These are phyloP conservation scores for Pleurostoma richardsiae DNA, from an alignment of 2,329 filamentous ascomycete species.

Conservation along the genomic window DNA sequence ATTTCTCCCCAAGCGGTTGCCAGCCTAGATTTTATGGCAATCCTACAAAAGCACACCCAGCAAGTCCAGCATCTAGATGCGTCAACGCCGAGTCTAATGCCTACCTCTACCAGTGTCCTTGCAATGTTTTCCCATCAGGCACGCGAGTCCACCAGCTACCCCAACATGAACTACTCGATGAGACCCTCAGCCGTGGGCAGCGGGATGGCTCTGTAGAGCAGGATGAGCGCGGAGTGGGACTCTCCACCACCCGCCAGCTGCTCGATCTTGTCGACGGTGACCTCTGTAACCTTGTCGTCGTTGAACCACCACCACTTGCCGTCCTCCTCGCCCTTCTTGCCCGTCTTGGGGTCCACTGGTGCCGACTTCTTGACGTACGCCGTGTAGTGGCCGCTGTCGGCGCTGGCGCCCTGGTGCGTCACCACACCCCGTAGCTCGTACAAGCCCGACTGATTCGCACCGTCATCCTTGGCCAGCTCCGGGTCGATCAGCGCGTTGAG, in stretches of 20 bases:
- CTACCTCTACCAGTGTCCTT: too few species aligned
- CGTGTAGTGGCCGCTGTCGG: slow-evolving; percentile 97
- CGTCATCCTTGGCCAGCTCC: slow-evolving; percentile 69
- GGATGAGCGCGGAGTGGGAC: slow-evolving; percentile 75
- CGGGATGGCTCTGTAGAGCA: slow-evolving; percentile 72
- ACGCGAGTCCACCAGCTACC: too few species aligned
- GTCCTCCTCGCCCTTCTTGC: slow-evolving; percentile 75
- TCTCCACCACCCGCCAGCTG: slow-evolving; percentile 85
- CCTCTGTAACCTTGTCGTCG: slow-evolving; percentile 93
- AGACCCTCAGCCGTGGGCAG: slow-evolving; percentile 53
- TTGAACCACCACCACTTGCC: slow-evolving; percentile 99
- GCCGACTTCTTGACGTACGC: slow-evolving; percentile 93
- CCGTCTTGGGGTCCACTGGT: slow-evolving; percentile 65
- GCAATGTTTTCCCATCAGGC: too few species aligned
- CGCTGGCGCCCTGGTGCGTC: slow-evolving; percentile 93
- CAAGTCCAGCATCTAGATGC: too few species aligned
- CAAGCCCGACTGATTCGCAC: slow-evolving; percentile 87
- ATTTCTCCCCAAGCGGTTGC: too few species aligned
- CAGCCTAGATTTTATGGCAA: too few species aligned
- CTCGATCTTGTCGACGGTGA: slow-evolving; percentile 85
- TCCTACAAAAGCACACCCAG: too few species aligned
- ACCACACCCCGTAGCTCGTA: slow-evolving; percentile 94
- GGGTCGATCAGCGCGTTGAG: slow-evolving; percentile 72
- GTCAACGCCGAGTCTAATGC: too few species aligned
- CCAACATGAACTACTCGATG: slow-evolving; percentile 15